Evolutionary conservation across 352 stramenopile genomes (phyloP).

Genomic region (Globisporangium yorkense): DNA sequence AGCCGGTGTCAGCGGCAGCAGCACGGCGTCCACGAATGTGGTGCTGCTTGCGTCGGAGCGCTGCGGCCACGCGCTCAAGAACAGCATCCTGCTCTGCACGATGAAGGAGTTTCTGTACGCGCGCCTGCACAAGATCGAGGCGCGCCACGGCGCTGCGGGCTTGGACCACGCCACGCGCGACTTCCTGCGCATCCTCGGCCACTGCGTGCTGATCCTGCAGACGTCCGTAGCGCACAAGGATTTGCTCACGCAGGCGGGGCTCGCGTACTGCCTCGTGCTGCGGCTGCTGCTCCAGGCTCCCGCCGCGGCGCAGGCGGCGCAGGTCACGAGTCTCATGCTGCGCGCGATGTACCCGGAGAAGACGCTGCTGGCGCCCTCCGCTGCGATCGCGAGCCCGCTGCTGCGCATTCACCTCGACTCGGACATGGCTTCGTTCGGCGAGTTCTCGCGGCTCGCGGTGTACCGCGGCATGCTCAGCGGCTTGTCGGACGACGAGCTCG

Average conservation of each 20-base stretch:
- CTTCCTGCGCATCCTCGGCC: slow-evolving; percentile 40
- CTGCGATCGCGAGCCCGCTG: neutral
- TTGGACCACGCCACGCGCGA: slow-evolving; percentile 4
- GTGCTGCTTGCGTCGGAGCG: slow-evolving; percentile 72
- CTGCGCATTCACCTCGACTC: slow-evolving; percentile 30
- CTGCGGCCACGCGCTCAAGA: slow-evolving; percentile 65
- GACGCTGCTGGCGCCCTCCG: neutral
- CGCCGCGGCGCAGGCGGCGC: neutral
- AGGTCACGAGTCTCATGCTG: slow-evolving; percentile 26
- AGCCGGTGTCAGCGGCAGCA: neutral
- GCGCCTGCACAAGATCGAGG: slow-evolving; percentile 17
- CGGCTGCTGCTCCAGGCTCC: slow-evolving; percentile 44
- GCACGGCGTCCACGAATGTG: slow-evolving; percentile 44
- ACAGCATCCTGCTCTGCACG: slow-evolving; percentile 51
- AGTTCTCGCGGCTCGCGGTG: slow-evolving; percentile 55
- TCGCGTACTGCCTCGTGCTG: slow-evolving; percentile 64
- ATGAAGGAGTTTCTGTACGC: slow-evolving; percentile 53
- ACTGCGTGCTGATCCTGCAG: slow-evolving; percentile 61
- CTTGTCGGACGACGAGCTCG: slow-evolving; percentile 46
- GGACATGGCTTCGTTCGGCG: slow-evolving; percentile 34
- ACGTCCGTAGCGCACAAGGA: slow-evolving; percentile 77
- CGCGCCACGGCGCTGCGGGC: slow-evolving; percentile 1
- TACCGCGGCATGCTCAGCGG: slow-evolving; percentile 69
- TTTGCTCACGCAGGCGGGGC: slow-evolving; percentile 63
- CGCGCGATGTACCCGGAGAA: slow-evolving; percentile 32